Evolutionary conservation across 2,329 filamentous ascomycete genomes (phyloP), one percentile per base, ranked within the genome.

Genomic region (Ramularia collo-cygni): DNA sequence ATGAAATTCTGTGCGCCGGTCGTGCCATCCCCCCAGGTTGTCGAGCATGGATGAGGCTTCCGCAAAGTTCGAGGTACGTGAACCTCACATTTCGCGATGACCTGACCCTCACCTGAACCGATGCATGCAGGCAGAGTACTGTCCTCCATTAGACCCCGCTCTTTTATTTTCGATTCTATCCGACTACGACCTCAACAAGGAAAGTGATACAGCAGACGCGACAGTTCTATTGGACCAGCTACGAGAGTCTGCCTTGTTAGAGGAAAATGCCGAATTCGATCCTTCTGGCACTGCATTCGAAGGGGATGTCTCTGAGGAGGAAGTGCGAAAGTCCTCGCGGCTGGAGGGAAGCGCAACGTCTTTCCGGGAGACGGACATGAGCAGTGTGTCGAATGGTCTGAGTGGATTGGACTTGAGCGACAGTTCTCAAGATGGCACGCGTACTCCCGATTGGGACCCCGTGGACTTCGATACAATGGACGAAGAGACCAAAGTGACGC

Each of bases 81-180:
- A 13, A 18, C 5, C 16, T 6, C 21, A 24, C 10, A 24, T 10
- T 10, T 6, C 21, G 10, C 10, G 6, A 24, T 10, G 6, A 24
- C 21, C 6, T 24, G 6, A 24, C 21, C 21, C 6, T 10, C 6
- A 24, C 21, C n/a, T n/a, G n/a, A n/a, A n/a, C n/a, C n/a, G n/a
- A n/a, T n/a, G n/a, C n/a, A n/a, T n/a, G n/a, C 31, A 33, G 31
- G 14, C 31, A 10, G 31, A 33, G 14, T 33, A 33, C 8, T 33
- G 80, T 57, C 76, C 83, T 16, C 75, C 81, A 13, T 64, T 95
- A 28, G 89, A 95, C 51, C 77, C 87, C 49, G 76, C 85, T 0
- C 72, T 90, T 9, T 76, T 95, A 43, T 74, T 82, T 38, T 81
- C 86, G 3, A 84, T 95, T 35, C 69, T 79, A 4, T 76, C 69